A percentile compares a stretch with the other conserved stretches of the same genome.
Evolutionary conservation across 1,139 yeast species (phyloP).

Genomic region (Yamadazyma trypodendri): DNA sequence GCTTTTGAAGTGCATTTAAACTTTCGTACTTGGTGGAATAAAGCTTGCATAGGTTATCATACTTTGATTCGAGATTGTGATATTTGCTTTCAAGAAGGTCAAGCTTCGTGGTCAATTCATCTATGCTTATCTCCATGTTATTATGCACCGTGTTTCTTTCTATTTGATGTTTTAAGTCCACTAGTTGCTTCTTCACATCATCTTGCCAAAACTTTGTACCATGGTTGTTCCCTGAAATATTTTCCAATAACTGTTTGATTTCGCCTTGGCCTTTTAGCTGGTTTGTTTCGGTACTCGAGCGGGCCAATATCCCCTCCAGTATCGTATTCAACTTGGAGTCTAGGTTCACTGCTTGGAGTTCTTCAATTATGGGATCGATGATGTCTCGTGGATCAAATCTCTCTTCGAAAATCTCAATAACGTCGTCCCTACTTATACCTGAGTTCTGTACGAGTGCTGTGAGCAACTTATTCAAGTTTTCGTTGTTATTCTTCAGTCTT

Average conservation of each 20-base stretch:
- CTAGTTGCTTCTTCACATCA: neutral
- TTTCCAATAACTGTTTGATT: neutral
- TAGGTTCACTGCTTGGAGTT: constrained; percentile 24
- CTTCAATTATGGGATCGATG: constrained; percentile 26
- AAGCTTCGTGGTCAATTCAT: constrained; percentile 5
- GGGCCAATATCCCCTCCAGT: constrained; percentile 20
- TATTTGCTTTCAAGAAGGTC: constrained; percentile 20
- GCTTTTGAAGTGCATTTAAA: constrained; percentile 22
- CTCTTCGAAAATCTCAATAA: constrained; percentile 17
- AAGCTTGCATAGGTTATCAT: constrained; percentile 20
- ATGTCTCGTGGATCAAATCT: constrained; percentile 19
- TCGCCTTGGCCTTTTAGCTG: constrained; percentile 7
- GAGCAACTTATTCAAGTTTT: constrained; percentile 34
- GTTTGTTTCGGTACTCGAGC: constrained; percentile 7
- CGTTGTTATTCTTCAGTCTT: constrained; percentile 44
- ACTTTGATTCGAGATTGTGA: constrained; percentile 13
- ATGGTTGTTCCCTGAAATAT: neutral
- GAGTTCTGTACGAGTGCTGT: constrained; percentile 34
- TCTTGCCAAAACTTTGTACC: neutral
- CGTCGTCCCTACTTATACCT: constrained; percentile 12
- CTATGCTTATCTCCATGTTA: constrained; percentile 3
- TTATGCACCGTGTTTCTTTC: too few relatives aligned
- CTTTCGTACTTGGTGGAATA: constrained; percentile 29
- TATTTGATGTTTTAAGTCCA: neutral
- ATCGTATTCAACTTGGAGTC: constrained; percentile 20